Evolutionary conservation across 805 yeast genomes (phyloP).

Genomic region (Myxozyma melibiosi): DNA sequence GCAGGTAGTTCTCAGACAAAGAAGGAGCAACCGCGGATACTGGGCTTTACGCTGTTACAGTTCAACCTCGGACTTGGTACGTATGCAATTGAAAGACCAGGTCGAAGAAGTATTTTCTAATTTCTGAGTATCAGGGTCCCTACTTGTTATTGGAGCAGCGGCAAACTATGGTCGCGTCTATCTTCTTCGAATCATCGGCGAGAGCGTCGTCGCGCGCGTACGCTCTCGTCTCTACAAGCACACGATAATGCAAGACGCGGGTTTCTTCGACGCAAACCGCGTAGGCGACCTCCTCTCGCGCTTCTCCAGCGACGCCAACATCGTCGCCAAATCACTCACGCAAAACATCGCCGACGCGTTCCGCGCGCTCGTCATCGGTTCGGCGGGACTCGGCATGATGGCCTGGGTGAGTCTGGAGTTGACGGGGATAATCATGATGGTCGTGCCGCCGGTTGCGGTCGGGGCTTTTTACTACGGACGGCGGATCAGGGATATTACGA

Average conservation of each 20-base stretch:
- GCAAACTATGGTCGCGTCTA: constrained; percentile 81
- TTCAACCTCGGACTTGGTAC: constrained; percentile 65
- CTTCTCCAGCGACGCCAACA: constrained; percentile 82
- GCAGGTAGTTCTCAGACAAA: constrained; percentile 16
- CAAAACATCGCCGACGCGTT: constrained; percentile 90
- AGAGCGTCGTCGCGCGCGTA: constrained; percentile 79
- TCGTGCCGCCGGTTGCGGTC: constrained; percentile 80
- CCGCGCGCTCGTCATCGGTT: constrained; percentile 75
- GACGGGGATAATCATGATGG: constrained; percentile 72
- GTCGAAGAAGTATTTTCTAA: neutral
- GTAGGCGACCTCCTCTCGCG: constrained; percentile 92
- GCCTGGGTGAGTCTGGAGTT: constrained; percentile 77
- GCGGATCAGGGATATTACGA: constrained; percentile 69
- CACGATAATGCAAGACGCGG: constrained; percentile 80
- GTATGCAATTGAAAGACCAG: neutral
- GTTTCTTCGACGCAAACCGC: constrained; percentile 83
- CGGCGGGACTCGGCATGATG: constrained; percentile 92
- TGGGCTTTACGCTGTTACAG: constrained; percentile 61
- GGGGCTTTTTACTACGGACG: constrained; percentile 84
- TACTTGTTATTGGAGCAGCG: constrained; percentile 71
- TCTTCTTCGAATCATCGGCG: constrained; percentile 77
- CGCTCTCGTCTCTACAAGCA: constrained; percentile 76
- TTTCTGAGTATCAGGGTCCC: constrained; percentile 20
- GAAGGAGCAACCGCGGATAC: constrained; percentile 36
- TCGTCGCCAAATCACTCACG: constrained; percentile 82